Base-by-base conservation (phyloP, 1,284 basidiomycete genomes). In the Cryptococcus sp. region DNA sequence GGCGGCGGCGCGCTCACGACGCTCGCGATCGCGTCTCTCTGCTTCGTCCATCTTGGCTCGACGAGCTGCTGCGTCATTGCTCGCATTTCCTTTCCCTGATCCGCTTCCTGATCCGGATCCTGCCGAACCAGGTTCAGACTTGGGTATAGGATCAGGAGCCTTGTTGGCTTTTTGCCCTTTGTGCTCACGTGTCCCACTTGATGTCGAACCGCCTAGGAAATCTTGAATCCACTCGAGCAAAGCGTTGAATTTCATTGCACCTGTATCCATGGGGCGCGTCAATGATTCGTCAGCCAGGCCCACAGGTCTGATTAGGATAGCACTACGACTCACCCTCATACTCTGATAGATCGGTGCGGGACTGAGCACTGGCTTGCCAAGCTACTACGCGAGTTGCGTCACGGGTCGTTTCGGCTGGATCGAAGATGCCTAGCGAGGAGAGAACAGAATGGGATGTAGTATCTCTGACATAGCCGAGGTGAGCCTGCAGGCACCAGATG, bases 401-500 rank as follows among this genome's bases (percentile, higher is more conserved):
- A 20, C 62, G 57, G 11, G 68, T 57, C 0, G 69, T 65, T 41
- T 68, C 64, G 7, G 52, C 51, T 7, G 67, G 34, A 20, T 75
- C 69, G 39, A 67, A 67, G 25, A 67, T 58, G 1, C 68, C 69
- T 0, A 68, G 54, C 10, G 63, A 55, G 2, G 64, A 52, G 13
- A 74, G 61, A 8, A 73, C 56, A 22, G 86, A 87, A 50, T 85
- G 81, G 16, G 83, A 81, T 73, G 64, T 46, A 1, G 72, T 69
- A 58, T 93, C 90, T 48, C 84, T 84, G 68, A 88, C 84, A 51
- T 83, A 84, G 2, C 83, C 88, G 62, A 93, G 85, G 25, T 80
- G 81, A 22, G 92, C 81, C 72, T 74, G 55, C 19, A 4, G 38
- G 1, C 5, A 43, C 10, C 22, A 25, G 17, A 47, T 4, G 25